Evolutionary conservation across 164 flowering plant species (phyloP).

Genomic region (Litsea cubeba): DNA sequence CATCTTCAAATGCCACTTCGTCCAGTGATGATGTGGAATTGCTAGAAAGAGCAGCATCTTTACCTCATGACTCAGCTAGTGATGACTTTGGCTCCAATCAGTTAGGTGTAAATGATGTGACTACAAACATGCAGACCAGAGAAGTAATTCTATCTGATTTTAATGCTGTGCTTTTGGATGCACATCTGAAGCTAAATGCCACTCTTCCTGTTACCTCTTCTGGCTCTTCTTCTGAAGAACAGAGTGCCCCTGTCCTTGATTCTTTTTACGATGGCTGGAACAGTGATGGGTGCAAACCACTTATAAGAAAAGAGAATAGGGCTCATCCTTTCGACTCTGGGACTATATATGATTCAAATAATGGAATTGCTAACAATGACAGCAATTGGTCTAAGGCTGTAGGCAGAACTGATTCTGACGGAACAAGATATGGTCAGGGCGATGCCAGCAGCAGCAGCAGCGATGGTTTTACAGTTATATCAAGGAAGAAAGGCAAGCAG

Average conservation of each 20-base stretch:
- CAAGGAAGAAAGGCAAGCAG: slow-evolving; percentile 28
- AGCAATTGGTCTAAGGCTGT: slow-evolving; percentile 5
- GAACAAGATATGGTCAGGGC: slow-evolving; percentile 14
- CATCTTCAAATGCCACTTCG: slow-evolving; percentile 5
- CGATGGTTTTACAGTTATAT: slow-evolving; percentile 10
- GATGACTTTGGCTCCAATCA: not conserved
- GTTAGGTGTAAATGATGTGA: not conserved
- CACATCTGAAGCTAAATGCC: slow-evolving; percentile 1
- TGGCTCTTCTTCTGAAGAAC: slow-evolving; percentile 14
- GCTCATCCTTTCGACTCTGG: slow-evolving; percentile 1
- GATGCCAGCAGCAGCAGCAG: slow-evolving; percentile 9
- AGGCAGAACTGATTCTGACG: slow-evolving; percentile 11
- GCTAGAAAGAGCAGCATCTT: slow-evolving; percentile 15
- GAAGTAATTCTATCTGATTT: not conserved
- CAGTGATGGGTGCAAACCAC: slow-evolving; percentile 21
- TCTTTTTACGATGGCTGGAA: slow-evolving; percentile 25
- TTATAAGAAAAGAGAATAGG: slow-evolving; percentile 7
- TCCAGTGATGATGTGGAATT: slow-evolving; percentile 13
- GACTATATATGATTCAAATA: not conserved
- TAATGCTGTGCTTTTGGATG: slow-evolving; percentile 11
- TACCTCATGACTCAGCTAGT: slow-evolving; percentile 8
- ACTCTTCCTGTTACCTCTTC: slow-evolving; percentile 13
- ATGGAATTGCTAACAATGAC: not conserved
- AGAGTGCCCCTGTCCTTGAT: slow-evolving; percentile 15
- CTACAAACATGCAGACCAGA: slow-evolving; percentile 2